Conservation (phyloP, 163 green algal species). For the Picocystis sp. region DNA sequence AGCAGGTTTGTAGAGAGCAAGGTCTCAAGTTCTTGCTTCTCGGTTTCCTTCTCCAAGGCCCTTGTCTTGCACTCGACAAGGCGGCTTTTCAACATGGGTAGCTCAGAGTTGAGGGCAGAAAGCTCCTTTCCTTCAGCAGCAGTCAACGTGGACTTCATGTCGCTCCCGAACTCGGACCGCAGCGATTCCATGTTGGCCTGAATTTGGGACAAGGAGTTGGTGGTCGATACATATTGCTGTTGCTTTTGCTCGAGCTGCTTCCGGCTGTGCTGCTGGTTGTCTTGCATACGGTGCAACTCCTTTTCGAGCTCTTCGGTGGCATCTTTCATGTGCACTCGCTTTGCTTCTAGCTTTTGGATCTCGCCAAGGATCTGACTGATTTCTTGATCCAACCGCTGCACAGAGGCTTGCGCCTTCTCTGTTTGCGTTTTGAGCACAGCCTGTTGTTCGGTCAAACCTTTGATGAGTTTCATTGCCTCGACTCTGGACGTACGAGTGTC, state of each 20-base stretch:
- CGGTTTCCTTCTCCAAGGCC: conserved; percentile 17
- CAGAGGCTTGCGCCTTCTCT: conserved; percentile 8
- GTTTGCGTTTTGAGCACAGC: conserved; percentile 2
- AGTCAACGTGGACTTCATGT: conserved; percentile 8
- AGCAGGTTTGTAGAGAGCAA: conserved; percentile 32
- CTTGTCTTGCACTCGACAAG: conserved; percentile 6
- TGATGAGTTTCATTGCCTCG: conserved; percentile 12
- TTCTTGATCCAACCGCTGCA: conserved; percentile 19
- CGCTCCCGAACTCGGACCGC: conserved; percentile 9
- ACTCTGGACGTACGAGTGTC: conserved; percentile 33
- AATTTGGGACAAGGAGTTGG: too few relatives aligned
- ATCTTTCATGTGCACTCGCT: conserved; percentile 9
- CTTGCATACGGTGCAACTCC: conserved; percentile 1
- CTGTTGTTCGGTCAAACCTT: background rate
- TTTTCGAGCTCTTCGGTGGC: conserved; percentile 6
- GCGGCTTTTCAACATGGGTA: conserved; percentile 7
- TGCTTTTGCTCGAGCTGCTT: background rate
- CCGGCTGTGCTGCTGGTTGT: background rate
- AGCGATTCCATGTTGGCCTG: conserved; percentile 11
- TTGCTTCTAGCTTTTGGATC: conserved; percentile 29
- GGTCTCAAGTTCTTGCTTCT: conserved; percentile 8
- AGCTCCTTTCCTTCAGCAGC: conserved; percentile 9
- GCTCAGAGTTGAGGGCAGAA: conserved; percentile 11
- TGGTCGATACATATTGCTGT: too few relatives aligned
- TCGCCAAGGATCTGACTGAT: conserved; percentile 29